Percentiles rank a stretch among this genome's conserved stretches.
Evolutionary conservation across 441 rosid species (phyloP).

Genomic region (Macaranga tanarius): DNA sequence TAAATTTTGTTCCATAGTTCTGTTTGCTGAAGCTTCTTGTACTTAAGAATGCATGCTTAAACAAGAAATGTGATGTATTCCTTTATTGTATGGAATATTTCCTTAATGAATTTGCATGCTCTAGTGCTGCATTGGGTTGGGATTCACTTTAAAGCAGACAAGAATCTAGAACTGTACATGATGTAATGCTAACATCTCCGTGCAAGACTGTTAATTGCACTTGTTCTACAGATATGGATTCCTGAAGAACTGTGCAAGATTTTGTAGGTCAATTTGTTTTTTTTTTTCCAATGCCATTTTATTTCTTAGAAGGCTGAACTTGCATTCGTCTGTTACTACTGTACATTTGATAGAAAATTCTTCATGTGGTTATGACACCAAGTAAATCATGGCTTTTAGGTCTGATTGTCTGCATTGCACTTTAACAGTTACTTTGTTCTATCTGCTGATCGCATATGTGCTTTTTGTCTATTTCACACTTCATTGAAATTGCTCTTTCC

Average conservation of each 20-base stretch:
- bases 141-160: not conserved
- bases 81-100: too few species aligned
- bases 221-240: not conserved
- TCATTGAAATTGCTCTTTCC: not conserved
- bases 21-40: slow-evolving; percentile 7
- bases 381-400: not conserved
- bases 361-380: not conserved
- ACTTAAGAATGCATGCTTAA: slow-evolving; percentile 3
- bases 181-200: not conserved
- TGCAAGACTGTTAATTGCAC: not conserved
- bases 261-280: not conserved
- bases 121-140: not conserved
- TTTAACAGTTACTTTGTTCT: not conserved
- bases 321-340: not conserved
- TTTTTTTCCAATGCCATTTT: not conserved
- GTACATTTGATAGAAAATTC: not conserved
- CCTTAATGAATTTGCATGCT: too few species aligned
- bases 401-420: not conserved
- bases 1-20: slow-evolving; percentile 7
- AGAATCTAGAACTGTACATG: not conserved
- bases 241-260: not conserved
- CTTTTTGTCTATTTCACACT: not conserved
- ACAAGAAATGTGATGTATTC: too few species aligned
- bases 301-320: not conserved
- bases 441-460: not conserved